These are phyloP conservation scores for Candida oleophila DNA, from an alignment of 805 yeast species.

Conservation along the genomic window DNA sequence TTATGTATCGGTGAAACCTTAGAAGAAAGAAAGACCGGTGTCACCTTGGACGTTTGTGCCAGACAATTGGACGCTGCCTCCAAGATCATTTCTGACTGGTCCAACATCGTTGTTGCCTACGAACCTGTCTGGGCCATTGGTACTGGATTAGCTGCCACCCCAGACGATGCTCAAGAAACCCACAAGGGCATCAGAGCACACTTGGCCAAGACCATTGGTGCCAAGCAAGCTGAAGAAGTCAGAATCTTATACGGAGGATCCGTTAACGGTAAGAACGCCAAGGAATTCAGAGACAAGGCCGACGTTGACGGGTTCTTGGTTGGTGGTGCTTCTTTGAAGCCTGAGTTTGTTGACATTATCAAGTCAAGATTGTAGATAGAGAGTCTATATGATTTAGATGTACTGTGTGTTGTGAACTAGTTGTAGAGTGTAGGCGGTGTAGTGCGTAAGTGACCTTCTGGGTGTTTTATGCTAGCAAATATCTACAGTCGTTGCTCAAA, in stretches of 20 bases:
- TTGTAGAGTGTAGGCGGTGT: neutral
- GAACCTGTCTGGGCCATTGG: slow-evolving; percentile 99
- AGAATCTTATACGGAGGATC: slow-evolving; percentile 99
- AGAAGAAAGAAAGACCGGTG: slow-evolving; percentile 89
- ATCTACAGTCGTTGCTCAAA: no score
- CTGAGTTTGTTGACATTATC: slow-evolving; percentile 94
- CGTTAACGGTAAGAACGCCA: slow-evolving; percentile 92
- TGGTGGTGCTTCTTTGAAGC: slow-evolving; percentile 98
- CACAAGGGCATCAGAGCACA: slow-evolving; percentile 86
- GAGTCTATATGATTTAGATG: neutral
- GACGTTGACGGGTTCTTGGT: slow-evolving; percentile 99
- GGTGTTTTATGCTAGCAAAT: no score
- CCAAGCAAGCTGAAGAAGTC: slow-evolving; percentile 67
- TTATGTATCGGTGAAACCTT: slow-evolving; percentile 97
- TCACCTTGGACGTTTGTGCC: slow-evolving; percentile 82
- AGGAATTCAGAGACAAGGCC: slow-evolving; percentile 82
- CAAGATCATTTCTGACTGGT: slow-evolving; percentile 82
- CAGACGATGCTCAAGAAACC: slow-evolving; percentile 95
- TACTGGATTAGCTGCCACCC: slow-evolving; percentile 98
- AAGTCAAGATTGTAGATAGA: slow-evolving; percentile 72
- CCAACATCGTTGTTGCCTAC: slow-evolving; percentile 90
- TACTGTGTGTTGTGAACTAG: no score
- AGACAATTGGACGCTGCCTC: slow-evolving; percentile 89
- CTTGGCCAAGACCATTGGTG: slow-evolving; percentile 75
- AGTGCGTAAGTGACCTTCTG: no score